These are phyloP conservation scores for Russula sp. DNA, from an alignment of 768 basidiomycete species.

Conservation along the genomic window DNA sequence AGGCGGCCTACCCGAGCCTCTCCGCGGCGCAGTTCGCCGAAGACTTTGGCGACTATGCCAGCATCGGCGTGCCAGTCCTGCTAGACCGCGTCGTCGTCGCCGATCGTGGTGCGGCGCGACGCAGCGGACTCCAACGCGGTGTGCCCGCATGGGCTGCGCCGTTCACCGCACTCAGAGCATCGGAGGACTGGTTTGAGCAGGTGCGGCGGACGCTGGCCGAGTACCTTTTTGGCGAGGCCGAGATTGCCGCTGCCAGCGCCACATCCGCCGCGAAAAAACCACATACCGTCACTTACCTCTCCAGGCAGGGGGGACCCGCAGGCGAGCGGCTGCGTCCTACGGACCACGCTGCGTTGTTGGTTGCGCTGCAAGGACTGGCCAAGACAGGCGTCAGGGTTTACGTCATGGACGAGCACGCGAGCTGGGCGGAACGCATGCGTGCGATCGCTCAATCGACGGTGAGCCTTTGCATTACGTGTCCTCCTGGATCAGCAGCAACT, in stretches of 20 bases:
- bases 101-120: slow-evolving; percentile 60
- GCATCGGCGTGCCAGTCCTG: slow-evolving; percentile 61
- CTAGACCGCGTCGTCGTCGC: slow-evolving; percentile 71
- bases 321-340: slow-evolving; percentile 43
- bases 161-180: slow-evolving; percentile 32
- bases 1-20: slow-evolving; percentile 67
- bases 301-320: slow-evolving; percentile 45
- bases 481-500: not conserved
- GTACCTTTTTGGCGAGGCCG: slow-evolving; percentile 37
- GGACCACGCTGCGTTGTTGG: slow-evolving; percentile 56
- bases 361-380: slow-evolving; percentile 46
- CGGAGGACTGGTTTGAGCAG: slow-evolving; percentile 36
- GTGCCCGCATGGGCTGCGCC: slow-evolving; percentile 30
- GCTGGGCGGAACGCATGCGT: slow-evolving; percentile 18
- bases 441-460: slow-evolving; percentile 20
- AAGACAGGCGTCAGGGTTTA: slow-evolving; percentile 7
- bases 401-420: slow-evolving; percentile 13
- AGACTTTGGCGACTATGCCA: slow-evolving; percentile 73
- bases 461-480: not conserved
- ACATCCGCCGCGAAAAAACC: slow-evolving; percentile 25
- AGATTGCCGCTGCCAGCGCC: slow-evolving; percentile 11
- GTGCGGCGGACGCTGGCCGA: slow-evolving; percentile 35
- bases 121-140: slow-evolving; percentile 7
- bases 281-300: slow-evolving; percentile 59
- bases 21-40: slow-evolving; percentile 52